Evolutionary conservation across 1,284 basidiomycete genomes (phyloP), one percentile per base, ranked within the genome.

Genomic region (Sutorius eximius): DNA sequence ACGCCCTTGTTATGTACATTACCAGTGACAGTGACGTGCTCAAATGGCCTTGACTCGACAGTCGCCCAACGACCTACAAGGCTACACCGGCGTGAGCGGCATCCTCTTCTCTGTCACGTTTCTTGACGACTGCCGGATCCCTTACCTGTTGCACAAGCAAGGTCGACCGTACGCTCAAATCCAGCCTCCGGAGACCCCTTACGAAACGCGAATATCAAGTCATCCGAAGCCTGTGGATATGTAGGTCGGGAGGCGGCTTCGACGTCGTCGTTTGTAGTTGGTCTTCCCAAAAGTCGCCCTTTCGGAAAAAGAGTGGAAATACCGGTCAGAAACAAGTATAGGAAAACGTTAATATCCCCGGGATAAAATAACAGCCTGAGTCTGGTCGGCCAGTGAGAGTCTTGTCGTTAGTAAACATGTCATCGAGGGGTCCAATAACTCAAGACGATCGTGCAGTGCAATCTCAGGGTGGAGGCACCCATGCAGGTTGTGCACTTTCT

Each of bases 391-490:
- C 16, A n/a, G n/a, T n/a, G 8, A 27, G 8, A 16, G 67, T 53
- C 43, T 70, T 62, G 58, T 93, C 89, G n/a, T n/a, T n/a, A n/a
- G n/a, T n/a, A n/a, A n/a, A n/a, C n/a, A n/a, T n/a, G n/a, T n/a
- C n/a, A n/a, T n/a, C n/a, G n/a, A n/a, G n/a, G n/a, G n/a, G n/a
- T n/a, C n/a, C n/a, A n/a, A n/a, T n/a, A n/a, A n/a, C 20, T 81
- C 78, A 0, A 90, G 89, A 61, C 86, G 77, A 7, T 69, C 85
- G 59, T 91, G 83, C 33, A 91, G 71, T 2, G 90, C 77, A 55
- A 86, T 90, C 71, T 81, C 85, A 0, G 91, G 92, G 41, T 83
- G 76, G 11, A 94, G 72, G 67, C 93, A 95, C 0, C 71, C 79
- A 8, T 86, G 76, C 0, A 94, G 68, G 53, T 82, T 82, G 6